Percentiles rank a stretch among this genome's conserved stretches.
Evolutionary conservation across 495 filamentous ascomycete genomes (phyloP).

Genomic region (Cetradonia linearis): DNA sequence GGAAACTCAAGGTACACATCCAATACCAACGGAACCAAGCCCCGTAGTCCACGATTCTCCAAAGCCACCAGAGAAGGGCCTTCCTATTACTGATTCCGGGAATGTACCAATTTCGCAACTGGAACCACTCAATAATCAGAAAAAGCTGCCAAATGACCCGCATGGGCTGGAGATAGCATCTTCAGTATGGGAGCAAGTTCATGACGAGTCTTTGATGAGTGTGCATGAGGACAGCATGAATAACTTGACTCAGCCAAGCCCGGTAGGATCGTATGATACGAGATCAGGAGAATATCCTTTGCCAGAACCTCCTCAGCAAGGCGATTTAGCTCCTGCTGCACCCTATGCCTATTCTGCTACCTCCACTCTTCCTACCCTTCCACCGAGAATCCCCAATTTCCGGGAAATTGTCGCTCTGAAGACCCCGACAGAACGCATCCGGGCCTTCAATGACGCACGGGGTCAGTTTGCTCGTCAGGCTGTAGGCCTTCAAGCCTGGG

Average conservation of each 20-base stretch:
- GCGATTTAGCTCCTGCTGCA: not conserved
- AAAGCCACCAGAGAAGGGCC: not conserved
- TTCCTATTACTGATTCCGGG: not conserved
- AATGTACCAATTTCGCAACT: not conserved
- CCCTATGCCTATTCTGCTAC: not conserved
- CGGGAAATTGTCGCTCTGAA: conserved; percentile 61
- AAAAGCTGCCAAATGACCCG: not conserved
- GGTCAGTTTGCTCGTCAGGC: conserved; percentile 59
- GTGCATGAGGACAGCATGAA: conserved; percentile 1
- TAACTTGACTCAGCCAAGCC: not conserved
- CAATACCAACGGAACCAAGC: not conserved
- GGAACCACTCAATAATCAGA: conserved; percentile 1
- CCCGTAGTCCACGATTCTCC: not conserved
- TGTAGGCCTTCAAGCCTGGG: conserved; percentile 67
- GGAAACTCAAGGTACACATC: not conserved
- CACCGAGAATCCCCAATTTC: conserved; percentile 46
- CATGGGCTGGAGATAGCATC: conserved; percentile 2
- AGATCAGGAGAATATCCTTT: conserved; percentile 8
- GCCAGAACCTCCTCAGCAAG: not conserved
- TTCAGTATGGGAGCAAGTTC: not conserved
- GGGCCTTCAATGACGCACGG: conserved; percentile 57
- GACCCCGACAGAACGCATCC: conserved; percentile 51
- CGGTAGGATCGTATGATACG: not conserved
- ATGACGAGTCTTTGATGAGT: not conserved
- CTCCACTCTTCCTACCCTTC: conserved; percentile 22